Evolutionary conservation across 345 rosid genomes (phyloP).

Genomic region (Citrus trifoliata): DNA sequence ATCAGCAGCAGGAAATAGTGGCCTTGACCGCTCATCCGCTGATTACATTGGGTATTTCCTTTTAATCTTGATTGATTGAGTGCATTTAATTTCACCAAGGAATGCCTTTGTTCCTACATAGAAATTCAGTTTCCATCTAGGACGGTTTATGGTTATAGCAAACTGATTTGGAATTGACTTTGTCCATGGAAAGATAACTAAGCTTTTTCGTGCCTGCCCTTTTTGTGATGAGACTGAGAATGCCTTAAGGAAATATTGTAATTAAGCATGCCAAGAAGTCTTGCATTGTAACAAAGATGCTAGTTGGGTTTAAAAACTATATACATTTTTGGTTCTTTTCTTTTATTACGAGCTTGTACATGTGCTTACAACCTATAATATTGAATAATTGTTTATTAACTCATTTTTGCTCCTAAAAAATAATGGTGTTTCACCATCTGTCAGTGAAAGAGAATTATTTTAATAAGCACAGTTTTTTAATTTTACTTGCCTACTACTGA

Average conservation of each 20-base stretch:
- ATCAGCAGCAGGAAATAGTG: slow-evolving; percentile 91
- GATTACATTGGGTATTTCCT: slow-evolving; percentile 80
- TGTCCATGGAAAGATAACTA: not conserved
- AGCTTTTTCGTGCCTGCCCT: not conserved
- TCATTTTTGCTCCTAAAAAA: not conserved
- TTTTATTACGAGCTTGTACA: not conserved
- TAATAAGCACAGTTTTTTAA: not conserved
- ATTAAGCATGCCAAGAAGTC: not conserved
- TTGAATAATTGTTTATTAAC: too few species aligned
- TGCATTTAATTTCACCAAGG: not conserved
- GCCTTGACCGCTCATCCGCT: slow-evolving; percentile 98
- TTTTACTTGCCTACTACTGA: not conserved
- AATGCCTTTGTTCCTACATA: not conserved
- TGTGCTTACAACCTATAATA: not conserved
- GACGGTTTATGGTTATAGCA: not conserved
- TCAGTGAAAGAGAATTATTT: not conserved
- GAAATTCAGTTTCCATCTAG: not conserved
- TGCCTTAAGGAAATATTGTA: not conserved
- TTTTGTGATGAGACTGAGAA: not conserved
- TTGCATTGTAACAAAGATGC: not conserved
- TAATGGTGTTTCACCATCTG: not conserved
- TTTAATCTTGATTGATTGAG: not conserved
- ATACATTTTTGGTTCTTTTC: too few species aligned
- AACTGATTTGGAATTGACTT: slow-evolving; percentile 1
- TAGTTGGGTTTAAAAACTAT: not conserved